Evolutionary conservation across 1,139 yeast species (phyloP), one percentile per base, ranked within the genome.

Genomic region (Debaryomyces udenii): DNA sequence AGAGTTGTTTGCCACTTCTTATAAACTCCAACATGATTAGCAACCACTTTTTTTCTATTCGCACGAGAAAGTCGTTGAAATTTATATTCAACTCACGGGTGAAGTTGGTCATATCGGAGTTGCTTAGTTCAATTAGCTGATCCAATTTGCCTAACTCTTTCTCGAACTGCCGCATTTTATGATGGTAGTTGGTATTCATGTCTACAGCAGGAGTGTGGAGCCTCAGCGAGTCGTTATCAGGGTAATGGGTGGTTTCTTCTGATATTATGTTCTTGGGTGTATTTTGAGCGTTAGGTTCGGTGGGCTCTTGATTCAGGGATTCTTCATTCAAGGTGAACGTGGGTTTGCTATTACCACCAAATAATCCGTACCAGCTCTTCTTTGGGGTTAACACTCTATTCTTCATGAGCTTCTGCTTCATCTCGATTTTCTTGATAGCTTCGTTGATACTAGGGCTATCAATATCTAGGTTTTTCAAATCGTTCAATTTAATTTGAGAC

Each of bases 311-410:
- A 9, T 9, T 27, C 6, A 16, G 5, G 10, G 4, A 9, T 6
- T 26, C 31, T 22, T 24, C 31, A n/a, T 14, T 31, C 18, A 37
- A 35, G 4, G 16, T 31, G 36, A 37, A 37, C 2, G 27, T 24
- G 15, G 30, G 40, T 11, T 31, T 31, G 17, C 15, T 23, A 39
- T 57, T 63, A 2, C 77, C 78, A 2, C 78, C 78, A 53, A 73
- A 73, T 9, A 73, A 52, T 7, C 76, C 76, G 46, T 71, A 72
- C 78, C 78, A 73, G 18, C 74, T 62, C 42, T 68, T 64, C 45
- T 69, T 70, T 6, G 53, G 43, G 4, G 43, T 30, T 31, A 53
- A 48, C 11, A 31, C 35, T 3, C 48, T 38, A 6, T 47, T 54
- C 13, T 39, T 50, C 23, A 49, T 54, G 41, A 52, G 56, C 46